Conservation (phyloP, 2,329 filamentous ascomycete species). For the Pseudocercospora cruenta region DNA sequence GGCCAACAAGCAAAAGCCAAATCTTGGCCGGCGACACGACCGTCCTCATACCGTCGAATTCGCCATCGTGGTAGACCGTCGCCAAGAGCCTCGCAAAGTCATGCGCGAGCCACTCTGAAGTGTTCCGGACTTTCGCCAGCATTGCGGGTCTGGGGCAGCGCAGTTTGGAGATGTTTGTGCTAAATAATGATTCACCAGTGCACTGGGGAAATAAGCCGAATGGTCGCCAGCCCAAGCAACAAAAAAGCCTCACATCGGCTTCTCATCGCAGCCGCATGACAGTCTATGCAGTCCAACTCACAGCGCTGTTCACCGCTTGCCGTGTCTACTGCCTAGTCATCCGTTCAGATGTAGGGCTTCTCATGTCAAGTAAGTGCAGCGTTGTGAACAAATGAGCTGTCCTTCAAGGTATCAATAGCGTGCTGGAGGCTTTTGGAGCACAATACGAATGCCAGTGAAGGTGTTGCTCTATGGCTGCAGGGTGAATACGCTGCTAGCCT, state of each 20-base stretch:
- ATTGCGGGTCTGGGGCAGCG: conserved; percentile 1
- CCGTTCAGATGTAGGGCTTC: not conserved
- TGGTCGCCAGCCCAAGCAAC: not conserved
- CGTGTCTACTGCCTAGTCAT: not conserved
- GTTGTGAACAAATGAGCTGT: not conserved
- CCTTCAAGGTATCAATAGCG: not conserved
- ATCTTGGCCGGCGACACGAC: not conserved
- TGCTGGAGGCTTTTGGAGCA: not conserved
- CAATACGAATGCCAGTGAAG: not conserved
- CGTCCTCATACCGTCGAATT: not conserved
- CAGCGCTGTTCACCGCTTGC: not conserved
- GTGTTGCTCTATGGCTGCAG: not conserved
- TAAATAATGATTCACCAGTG: not conserved
- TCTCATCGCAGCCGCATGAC: not conserved
- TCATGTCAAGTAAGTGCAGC: not conserved
- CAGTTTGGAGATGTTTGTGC: not conserved
- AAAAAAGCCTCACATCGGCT: not conserved
- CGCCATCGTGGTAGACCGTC: not conserved
- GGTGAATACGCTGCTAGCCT: not conserved
- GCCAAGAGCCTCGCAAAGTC: not conserved
- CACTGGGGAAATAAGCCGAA: not conserved
- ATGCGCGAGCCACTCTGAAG: not conserved
- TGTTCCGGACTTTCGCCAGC: not conserved
- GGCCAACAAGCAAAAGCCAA: not conserved
- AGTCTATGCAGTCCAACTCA: not conserved